Evolutionary conservation across 1,284 basidiomycete genomes (phyloP).

Genomic region (Boletus sp.): DNA sequence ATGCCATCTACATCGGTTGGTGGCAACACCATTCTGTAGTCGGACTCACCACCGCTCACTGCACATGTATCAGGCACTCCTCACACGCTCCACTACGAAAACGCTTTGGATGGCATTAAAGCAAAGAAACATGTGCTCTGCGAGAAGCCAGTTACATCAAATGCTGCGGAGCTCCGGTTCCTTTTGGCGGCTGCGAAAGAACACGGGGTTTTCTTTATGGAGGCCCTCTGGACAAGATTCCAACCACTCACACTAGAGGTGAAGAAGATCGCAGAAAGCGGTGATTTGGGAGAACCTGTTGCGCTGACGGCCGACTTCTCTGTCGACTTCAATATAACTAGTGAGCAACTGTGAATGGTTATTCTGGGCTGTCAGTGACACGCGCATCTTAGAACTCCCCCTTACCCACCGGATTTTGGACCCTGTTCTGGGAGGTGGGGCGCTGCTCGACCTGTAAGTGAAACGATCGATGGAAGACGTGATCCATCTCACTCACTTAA

Average conservation of each 20-base stretch:
- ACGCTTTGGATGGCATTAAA: conserved; percentile 71
- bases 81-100: conserved; percentile 80
- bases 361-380: neutral
- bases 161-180: conserved; percentile 60
- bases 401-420: conserved; percentile 74
- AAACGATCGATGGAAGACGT: neutral
- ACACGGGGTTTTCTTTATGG: conserved; percentile 83
- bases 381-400: conserved; percentile 49
- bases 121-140: conserved; percentile 85
- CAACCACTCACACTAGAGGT: conserved; percentile 66
- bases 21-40: conserved; percentile 12
- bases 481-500: conserved; percentile 3
- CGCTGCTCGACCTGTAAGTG: conserved; percentile 75
- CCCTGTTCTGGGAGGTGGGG: conserved; percentile 80
- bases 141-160: conserved; percentile 77
- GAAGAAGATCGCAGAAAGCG: conserved; percentile 59
- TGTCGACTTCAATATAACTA: conserved; percentile 65
- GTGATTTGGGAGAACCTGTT: conserved; percentile 58
- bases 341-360: conserved; percentile 42
- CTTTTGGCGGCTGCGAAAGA: conserved; percentile 72
- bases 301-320: conserved; percentile 71
- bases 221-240: conserved; percentile 81
- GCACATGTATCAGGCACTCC: conserved; percentile 61
- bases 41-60: neutral
- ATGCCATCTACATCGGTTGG: conserved; percentile 75